These are phyloP conservation scores for Cordyceps pruinosa DNA, from an alignment of 2,329 filamentous ascomycete genomes.

Conservation along the genomic window DNA sequence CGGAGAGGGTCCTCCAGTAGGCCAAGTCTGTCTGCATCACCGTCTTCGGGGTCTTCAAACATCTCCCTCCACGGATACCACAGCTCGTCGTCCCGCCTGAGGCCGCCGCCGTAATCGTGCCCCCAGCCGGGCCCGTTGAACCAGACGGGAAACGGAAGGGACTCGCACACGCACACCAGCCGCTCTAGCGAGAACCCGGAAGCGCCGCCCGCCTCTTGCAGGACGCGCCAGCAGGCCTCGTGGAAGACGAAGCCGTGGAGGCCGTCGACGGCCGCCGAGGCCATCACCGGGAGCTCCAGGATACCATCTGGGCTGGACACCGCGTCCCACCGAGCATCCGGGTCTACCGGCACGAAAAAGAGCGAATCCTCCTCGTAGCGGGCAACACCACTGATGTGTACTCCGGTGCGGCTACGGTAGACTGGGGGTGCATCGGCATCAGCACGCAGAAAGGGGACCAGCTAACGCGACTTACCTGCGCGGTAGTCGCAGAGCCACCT, in stretches of 20 bases:
- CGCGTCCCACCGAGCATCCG: not conserved
- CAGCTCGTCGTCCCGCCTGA: not conserved
- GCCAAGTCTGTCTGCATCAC: not conserved
- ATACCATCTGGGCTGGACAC: not conserved
- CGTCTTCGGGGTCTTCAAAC: not conserved
- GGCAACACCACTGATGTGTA: not conserved
- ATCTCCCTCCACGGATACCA: not conserved
- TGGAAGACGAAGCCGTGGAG: not conserved
- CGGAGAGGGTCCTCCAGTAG: not conserved
- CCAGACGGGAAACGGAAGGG: not conserved
- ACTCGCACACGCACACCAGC: not conserved
- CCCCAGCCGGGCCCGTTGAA: not conserved
- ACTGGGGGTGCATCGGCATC: not conserved
- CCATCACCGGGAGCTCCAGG: not conserved
- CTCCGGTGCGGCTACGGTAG: not conserved
- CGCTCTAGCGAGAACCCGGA: not conserved
- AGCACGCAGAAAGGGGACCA: too few species aligned
- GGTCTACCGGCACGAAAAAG: not conserved
- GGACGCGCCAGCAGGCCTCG: not conserved
- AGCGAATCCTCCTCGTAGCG: not conserved
- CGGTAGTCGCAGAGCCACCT: not conserved
- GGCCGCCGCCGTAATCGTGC: not conserved
- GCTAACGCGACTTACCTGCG: too few species aligned
- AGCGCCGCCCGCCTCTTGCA: not conserved
- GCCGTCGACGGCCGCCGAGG: not conserved